Base-by-base conservation (phyloP, 2,329 filamentous ascomycete genomes). In the Amesomyces nigricolor region DNA sequence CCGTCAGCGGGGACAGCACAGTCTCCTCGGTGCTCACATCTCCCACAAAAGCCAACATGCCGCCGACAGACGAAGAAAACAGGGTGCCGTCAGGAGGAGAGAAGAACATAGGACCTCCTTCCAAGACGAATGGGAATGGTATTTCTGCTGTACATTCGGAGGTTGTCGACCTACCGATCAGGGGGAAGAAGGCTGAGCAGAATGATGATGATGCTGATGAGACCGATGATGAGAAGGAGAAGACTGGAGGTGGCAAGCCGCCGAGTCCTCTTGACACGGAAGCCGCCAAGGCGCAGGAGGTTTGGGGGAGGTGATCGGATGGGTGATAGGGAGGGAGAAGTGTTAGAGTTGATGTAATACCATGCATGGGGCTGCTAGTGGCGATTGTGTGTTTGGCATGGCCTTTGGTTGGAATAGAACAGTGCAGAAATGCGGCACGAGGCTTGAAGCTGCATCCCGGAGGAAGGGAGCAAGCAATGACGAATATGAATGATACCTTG, bases 1-100 rank as follows among this genome's bases (percentile, higher is more conserved):
- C 63, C 64, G 26, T 62, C n/a, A 63, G 63, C 47, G 61, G 60
- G 4, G 59, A 60, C 19, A 59, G 59, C 42, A 52, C 55, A 13
- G 19, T 54, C 30, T 60, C 59, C 9, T 55, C 54, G 16, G 46
- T 40, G 1, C 19, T 47, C 11, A 38, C 45, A 11, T 51, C 42
- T 16, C 29, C 47, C 22, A 26, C 22, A 6, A 26, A 26, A 26
- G 22, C 22, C 22, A 26, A 26, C 22, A 26, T 4, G 6, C 22
- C 22, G 22, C 22, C 22, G 22, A 26, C 22, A 6, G 22, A 26
- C 22, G 22, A 26, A 26, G 22, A 26, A 26, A 26, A 26, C 22
- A 26, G 22, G 22, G 6, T 26, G 22, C 22, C 22, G 22, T 26
- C 22, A 26, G 22, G 1, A 26, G 22, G 22, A 26, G 22, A 6